Evolutionary conservation across 2,329 filamentous ascomycete genomes (phyloP), one percentile per base, ranked within the genome.

Genomic region (Fusarium hostae): DNA sequence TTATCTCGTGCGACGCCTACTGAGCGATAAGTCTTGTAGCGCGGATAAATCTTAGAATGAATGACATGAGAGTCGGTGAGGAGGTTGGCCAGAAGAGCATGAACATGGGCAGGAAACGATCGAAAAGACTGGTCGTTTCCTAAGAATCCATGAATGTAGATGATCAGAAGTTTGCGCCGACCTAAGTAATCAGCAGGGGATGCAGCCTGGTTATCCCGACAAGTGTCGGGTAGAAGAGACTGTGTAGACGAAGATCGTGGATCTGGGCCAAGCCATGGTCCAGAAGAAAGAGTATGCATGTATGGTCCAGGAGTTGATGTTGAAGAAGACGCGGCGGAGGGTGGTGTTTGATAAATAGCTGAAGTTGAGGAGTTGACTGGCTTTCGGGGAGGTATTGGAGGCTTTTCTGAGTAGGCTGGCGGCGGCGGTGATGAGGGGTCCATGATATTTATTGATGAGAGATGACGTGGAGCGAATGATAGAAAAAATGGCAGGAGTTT

Each of bases 61-160:
- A 97, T 90, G 39, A 91, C 87, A 83, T 97, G 94, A 9, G 90
- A 91, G 30, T 93, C 90, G 26, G 85, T 84, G 16, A 97, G 82
- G 1, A 90, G 85, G 12, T 88, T 84, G 16, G 89, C 89, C 41
- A 97, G 84, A 39, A 93, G 86, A 73, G 90, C 88, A 79, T 98
- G 95, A 7, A 97, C 88, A 82, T 97, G 94, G 11, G 92, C 92
- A 1, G 95, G 95, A 75, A 98, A 97, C 47, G 92, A 93, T 68
- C 91, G 89, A 78, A 98, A 98, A 63, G 93, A 97, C 35, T 92
- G 92, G 79, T 96, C 93, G 66, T 93, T 92, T 56, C 95, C 94
- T 86, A 96, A 92, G 82, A 97, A 97, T 67, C 95, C 94, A 83
- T 97, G 95, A 61, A 97, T 90, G 79, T 94, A 97, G 58, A 97